Evolutionary conservation across 805 yeast species (phyloP).

Genomic region (Alloascoidea africana): DNA sequence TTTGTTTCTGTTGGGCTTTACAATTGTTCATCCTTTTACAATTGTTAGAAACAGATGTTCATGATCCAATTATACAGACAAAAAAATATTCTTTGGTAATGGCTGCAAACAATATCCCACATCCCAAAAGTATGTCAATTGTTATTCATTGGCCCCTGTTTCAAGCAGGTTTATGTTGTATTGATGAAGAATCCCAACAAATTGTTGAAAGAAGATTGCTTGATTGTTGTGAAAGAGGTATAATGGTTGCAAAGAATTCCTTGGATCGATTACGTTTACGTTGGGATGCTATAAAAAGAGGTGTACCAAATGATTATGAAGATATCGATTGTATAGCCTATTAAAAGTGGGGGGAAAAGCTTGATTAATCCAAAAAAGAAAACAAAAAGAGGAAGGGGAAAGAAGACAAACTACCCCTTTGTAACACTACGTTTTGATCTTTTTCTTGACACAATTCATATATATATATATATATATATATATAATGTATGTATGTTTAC

Average conservation of each 20-base stretch:
- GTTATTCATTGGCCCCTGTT: background rate
- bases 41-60: background rate
- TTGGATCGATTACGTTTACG: background rate
- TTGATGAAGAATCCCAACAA: background rate
- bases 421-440: no score
- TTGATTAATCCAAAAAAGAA: no score
- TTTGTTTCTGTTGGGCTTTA: background rate
- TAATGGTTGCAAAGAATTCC: background rate
- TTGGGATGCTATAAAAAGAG: background rate
- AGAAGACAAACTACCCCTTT: no score
- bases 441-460: no score
- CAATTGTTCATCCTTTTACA: background rate
- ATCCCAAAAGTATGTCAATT: background rate
- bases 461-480: no score
- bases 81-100: background rate
- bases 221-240: background rate
- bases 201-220: background rate
- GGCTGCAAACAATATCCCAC: background rate
- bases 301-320: background rate
- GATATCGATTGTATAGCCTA: background rate
- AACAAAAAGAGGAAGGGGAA: no score
- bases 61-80: background rate
- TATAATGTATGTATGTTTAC: no score
- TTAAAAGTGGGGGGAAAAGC: no score
- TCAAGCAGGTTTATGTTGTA: background rate